phyloP scores from a whole-genome alignment of 768 basidiomycete genomes.

The Naganishia vishniacii region DNA sequence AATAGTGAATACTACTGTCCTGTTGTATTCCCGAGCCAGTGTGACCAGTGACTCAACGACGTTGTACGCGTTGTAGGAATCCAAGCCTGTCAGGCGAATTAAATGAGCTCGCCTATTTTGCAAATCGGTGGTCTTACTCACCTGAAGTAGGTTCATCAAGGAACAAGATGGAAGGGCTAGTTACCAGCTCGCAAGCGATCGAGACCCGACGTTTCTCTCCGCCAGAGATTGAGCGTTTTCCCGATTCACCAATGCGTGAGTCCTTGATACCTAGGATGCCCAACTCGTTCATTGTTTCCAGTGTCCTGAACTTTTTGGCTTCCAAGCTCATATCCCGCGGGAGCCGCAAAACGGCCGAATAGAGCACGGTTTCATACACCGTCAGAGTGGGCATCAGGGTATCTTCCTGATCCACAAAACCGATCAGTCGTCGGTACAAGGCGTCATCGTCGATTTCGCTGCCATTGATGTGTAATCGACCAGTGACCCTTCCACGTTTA shows the following conservation, averaged over 20 bases:
- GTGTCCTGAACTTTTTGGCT: constrained; percentile 88
- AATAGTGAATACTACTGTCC: constrained; percentile 94
- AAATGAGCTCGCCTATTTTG: constrained; percentile 12
- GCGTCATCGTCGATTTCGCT: constrained; percentile 61
- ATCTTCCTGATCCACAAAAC: constrained; percentile 98
- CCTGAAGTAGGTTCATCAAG: constrained; percentile 96
- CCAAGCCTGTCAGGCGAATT: constrained; percentile 60
- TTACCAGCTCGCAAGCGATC: constrained; percentile 96
- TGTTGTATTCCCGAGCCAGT: constrained; percentile 79
- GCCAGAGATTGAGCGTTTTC: constrained; percentile 84
- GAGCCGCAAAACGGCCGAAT: constrained; percentile 80
- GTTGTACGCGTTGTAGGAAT: constrained; percentile 91
- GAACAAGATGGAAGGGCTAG: constrained; percentile 90
- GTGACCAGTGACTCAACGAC: constrained; percentile 83
- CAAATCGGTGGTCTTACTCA: constrained; percentile 47
- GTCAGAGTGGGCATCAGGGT: constrained; percentile 94
- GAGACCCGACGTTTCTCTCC: constrained; percentile 96
- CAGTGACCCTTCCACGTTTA: constrained; percentile 72
- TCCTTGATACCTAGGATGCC: constrained; percentile 88
- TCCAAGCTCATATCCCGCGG: constrained; percentile 91
- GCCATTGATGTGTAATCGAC: constrained; percentile 79
- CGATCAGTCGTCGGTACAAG: constrained; percentile 77
- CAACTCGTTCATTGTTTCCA: constrained; percentile 93
- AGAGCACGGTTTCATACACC: constrained; percentile 94
- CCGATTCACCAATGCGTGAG: constrained; percentile 78